Conservation (phyloP, 2,329 filamentous ascomycete genomes). For the Claviceps pazoutovae region DNA sequence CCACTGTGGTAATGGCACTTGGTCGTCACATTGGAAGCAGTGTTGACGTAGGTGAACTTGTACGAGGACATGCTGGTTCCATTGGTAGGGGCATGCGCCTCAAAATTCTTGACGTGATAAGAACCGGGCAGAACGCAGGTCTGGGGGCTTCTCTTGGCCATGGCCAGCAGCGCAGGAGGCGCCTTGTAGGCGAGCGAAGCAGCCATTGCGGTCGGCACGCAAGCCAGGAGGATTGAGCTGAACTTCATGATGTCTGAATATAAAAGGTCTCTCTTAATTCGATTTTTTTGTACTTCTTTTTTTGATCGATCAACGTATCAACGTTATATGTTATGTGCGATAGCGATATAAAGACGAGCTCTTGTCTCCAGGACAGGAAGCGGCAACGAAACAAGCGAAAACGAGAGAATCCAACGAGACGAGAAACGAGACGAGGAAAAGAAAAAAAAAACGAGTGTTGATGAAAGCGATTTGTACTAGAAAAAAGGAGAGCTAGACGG, state of each 20-base stretch:
- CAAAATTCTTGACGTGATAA: slow-evolving; percentile 27
- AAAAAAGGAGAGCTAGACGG: background rate
- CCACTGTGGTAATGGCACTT: slow-evolving; percentile 29
- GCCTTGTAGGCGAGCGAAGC: slow-evolving; percentile 14
- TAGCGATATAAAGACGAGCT: background rate
- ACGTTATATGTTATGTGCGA: background rate
- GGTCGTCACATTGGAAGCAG: slow-evolving; percentile 25
- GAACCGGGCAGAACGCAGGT: slow-evolving; percentile 23
- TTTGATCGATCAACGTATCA: background rate
- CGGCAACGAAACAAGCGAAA: background rate
- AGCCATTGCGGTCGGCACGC: slow-evolving; percentile 10
- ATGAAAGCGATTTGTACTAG: background rate
- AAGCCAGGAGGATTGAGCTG: slow-evolving; percentile 4
- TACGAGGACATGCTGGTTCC: slow-evolving; percentile 19
- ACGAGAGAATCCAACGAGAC: background rate
- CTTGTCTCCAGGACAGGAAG: slow-evolving; percentile 1
- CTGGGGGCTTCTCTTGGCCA: slow-evolving; percentile 12
- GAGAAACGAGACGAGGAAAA: background rate
- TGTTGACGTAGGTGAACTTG: slow-evolving; percentile 28
- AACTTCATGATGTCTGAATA: slow-evolving; percentile 5
- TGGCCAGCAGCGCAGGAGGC: slow-evolving; percentile 13
- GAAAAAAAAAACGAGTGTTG: background rate
- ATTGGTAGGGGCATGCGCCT: slow-evolving; percentile 19
- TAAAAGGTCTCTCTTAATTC: background rate
- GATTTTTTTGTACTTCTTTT: background rate